Evolutionary conservation across 108 stramenopile species (phyloP).

Genomic region (Fragilaria radians): DNA sequence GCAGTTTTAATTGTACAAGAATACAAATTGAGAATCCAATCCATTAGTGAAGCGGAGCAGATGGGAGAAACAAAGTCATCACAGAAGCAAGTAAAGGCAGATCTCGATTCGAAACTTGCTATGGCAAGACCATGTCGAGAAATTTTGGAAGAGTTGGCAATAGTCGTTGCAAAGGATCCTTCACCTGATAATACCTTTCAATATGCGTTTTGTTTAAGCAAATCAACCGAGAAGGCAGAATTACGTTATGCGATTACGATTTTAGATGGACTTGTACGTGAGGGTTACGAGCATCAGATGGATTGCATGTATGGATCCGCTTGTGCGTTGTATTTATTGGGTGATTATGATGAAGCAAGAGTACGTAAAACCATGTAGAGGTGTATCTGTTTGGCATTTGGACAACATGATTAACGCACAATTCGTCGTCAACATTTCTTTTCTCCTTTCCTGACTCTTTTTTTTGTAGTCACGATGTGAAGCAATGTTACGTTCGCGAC

Average conservation of each 20-base stretch:
- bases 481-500: constrained; percentile 62
- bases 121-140: constrained; percentile 49
- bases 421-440: too few species aligned
- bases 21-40: too few species aligned
- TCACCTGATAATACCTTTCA: constrained; percentile 70
- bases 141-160: constrained; percentile 75
- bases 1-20: too few species aligned
- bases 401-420: too few species aligned
- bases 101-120: constrained; percentile 63
- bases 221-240: constrained; percentile 47
- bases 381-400: background rate
- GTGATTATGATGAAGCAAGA: constrained; percentile 54
- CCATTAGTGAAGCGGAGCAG: too few species aligned
- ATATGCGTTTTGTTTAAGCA: constrained; percentile 78
- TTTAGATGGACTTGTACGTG: constrained; percentile 67
- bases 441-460: background rate
- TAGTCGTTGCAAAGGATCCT: constrained; percentile 53
- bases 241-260: constrained; percentile 67
- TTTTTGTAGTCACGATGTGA: constrained; percentile 48
- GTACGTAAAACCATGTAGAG: constrained; percentile 19
- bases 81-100: constrained; percentile 41
- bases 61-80: constrained; percentile 70
- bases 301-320: constrained; percentile 83
- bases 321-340: constrained; percentile 69
- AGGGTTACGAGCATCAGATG: constrained; percentile 73